Evolutionary conservation across 441 rosid genomes (phyloP).

Genomic region (California macrophylla): DNA sequence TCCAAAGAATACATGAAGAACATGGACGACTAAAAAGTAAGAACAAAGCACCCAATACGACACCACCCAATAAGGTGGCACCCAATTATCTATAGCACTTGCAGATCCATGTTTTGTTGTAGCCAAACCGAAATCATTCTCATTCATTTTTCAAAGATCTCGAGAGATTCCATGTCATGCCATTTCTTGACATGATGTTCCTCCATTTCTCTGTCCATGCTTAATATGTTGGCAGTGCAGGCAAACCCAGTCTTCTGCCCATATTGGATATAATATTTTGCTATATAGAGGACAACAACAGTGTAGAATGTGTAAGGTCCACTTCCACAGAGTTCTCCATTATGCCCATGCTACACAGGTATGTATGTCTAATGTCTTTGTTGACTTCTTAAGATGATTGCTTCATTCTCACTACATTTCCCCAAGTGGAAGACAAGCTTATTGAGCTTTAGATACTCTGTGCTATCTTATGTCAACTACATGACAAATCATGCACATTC

Average conservation of each 20-base stretch:
- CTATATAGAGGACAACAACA: slow-evolving; percentile 5
- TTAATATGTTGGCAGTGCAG: slow-evolving; percentile 6
- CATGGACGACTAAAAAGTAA: slow-evolving; percentile 38
- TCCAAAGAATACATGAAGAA: slow-evolving; percentile 94
- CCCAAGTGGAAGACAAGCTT: background rate
- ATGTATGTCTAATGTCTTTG: background rate
- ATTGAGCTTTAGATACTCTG: background rate
- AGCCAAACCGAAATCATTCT: background rate
- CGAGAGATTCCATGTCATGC: background rate
- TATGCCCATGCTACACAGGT: background rate
- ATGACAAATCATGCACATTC: background rate
- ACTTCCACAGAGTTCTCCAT: background rate
- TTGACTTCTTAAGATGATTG: background rate
- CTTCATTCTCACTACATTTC: background rate
- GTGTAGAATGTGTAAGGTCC: background rate
- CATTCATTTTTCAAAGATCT: background rate
- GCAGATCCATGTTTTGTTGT: slow-evolving; percentile 1
- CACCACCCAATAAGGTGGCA: background rate
- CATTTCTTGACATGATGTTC: background rate
- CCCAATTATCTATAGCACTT: background rate
- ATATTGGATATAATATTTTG: background rate
- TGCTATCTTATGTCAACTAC: background rate
- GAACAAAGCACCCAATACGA: background rate
- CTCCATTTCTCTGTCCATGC: background rate
- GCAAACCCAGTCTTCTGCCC: background rate